Evolutionary conservation across 139 green algal genomes (phyloP).

Genomic region (Chlorella sp.): DNA sequence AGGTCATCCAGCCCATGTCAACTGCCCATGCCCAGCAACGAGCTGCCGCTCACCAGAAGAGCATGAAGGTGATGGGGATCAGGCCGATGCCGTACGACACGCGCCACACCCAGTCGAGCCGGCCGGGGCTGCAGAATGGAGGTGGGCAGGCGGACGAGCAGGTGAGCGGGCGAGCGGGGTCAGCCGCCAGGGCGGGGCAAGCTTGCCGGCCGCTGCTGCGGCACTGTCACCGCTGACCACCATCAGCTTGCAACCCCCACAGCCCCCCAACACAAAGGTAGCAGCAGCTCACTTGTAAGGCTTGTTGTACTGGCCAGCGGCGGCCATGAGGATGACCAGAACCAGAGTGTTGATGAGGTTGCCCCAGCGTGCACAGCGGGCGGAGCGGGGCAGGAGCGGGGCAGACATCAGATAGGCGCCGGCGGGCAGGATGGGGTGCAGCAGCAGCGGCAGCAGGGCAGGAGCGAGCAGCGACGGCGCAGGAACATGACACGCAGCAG

Average conservation of each 20-base stretch:
- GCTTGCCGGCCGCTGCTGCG: too few relatives aligned
- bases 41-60: conserved; percentile 37
- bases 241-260: too few relatives aligned
- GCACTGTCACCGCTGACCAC: too few relatives aligned
- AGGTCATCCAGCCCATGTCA: too few relatives aligned
- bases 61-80: conserved; percentile 49
- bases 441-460: background rate
- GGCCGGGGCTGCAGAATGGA: background rate
- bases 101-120: conserved; percentile 29
- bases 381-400: background rate
- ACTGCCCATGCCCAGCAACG: too few relatives aligned
- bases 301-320: background rate
- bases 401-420: background rate
- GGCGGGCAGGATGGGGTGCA: background rate
- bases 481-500: too few relatives aligned
- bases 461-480: background rate
- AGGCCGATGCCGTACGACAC: conserved; percentile 57
- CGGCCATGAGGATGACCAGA: conserved; percentile 29
- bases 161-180: background rate
- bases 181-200: too few relatives aligned
- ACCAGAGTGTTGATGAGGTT: conserved; percentile 44
- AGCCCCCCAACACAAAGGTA: too few relatives aligned
- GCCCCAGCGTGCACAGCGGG: conserved; percentile 17
- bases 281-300: conserved; percentile 20
- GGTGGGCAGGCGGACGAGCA: background rate